A percentile compares a stretch with the other conserved stretches of the same genome.
These are phyloP conservation scores for rapeseed (Brassica napus) DNA, from an alignment of 345 rosid genomes.

Conservation along the genomic window DNA sequence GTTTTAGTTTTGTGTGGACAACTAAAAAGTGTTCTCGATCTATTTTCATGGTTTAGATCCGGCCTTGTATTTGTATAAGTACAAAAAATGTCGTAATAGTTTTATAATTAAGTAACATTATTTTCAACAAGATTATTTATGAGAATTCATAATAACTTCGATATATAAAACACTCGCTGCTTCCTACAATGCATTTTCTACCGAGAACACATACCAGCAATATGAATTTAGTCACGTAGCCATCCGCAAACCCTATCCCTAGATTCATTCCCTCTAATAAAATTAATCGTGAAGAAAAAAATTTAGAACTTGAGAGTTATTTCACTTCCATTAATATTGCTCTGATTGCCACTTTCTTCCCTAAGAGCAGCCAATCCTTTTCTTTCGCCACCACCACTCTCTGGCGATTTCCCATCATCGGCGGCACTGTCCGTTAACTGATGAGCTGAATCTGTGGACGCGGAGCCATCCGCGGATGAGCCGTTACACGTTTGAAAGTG, in stretches of 20 bases:
- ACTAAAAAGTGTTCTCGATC: neutral
- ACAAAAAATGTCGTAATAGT: neutral
- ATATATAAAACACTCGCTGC: slow-evolving; percentile 6
- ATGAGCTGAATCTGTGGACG: slow-evolving; percentile 20
- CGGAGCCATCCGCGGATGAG: slow-evolving; percentile 40
- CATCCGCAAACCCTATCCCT: slow-evolving; percentile 37
- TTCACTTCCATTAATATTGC: slow-evolving; percentile 70
- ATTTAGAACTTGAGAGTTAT: slow-evolving; percentile 77
- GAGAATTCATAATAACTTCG: slow-evolving; percentile 2
- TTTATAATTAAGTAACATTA: neutral
- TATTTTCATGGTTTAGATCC: neutral
- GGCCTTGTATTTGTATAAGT: no score
- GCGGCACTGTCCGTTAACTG: slow-evolving; percentile 51
- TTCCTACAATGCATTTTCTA: slow-evolving; percentile 1
- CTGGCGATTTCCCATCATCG: slow-evolving; percentile 82
- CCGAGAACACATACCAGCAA: slow-evolving; percentile 20
- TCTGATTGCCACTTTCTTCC: slow-evolving; percentile 71
- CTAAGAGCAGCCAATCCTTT: slow-evolving; percentile 67
- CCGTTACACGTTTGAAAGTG: slow-evolving; percentile 58
- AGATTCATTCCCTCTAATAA: slow-evolving; percentile 14
- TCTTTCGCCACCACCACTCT: slow-evolving; percentile 67
- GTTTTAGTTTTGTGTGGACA: no score
- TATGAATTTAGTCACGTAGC: slow-evolving; percentile 23
- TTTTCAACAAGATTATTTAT: neutral
- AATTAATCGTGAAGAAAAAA: neutral